Base-by-base conservation (phyloP, 2,329 filamentous ascomycete genomes). In the Aspergillus nomiae region DNA sequence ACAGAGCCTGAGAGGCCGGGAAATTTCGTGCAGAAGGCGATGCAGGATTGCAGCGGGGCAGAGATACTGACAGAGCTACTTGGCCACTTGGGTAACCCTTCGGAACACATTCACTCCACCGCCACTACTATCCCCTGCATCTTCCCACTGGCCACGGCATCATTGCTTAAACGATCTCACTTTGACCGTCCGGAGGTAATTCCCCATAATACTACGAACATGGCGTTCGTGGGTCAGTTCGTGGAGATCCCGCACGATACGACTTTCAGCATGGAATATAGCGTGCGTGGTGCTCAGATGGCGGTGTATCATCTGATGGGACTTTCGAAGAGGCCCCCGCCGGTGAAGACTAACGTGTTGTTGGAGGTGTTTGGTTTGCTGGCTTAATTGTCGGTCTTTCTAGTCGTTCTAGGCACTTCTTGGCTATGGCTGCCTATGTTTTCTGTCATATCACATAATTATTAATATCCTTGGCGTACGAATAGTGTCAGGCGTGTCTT, bases 41-140 rank as follows among this genome's bases (percentile, higher is more conserved):
- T 80, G 76, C 65, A 67, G 19, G 71, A 75, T n/a, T 80, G 78
- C 63, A 74, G 74, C 1, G 79, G 78, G 5, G 66, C 71, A 58
- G 78, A 81, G 63, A 77, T 80, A 62, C 65, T 77, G 11, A 66
- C 63, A 30, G 78, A 80, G 63, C 67, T 77, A 56, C 71, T 80
- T 21, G 70, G 70, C 45, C 78, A 80, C 62, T 64, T 80, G 14
- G 70, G 73, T 26, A 73, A 78, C 36, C 74, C 75, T 3, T 26
- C 50, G 4, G 70, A 75, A 14, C 50, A 71, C 1, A 68, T 73
- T 48, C 64, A 74, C 28, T 63, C 71, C 3, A 66, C 66, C 2
- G 67, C 75, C 0, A 73, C 69, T 32, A 75, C 71, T 7, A 75
- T 76, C 38, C 79, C 78, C 1, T 55, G 34, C 12, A 21, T 38